A percentile compares a stretch with the other conserved stretches of the same genome.
Evolutionary conservation across 257 asterid species (phyloP).

Genomic region (Gentiana dahurica): DNA sequence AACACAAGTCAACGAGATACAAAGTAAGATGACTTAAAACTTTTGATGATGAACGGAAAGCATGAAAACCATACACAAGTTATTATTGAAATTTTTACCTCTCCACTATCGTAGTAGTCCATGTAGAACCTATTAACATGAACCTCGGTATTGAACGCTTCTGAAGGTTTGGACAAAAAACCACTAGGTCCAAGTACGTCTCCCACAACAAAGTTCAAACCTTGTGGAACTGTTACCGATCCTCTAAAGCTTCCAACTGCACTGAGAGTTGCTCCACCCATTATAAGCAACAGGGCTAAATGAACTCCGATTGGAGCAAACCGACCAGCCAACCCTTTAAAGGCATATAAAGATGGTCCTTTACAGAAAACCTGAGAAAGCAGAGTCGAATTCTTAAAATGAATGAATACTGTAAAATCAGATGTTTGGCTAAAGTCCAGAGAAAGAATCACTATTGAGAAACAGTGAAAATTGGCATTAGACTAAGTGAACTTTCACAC

Average conservation of each 20-base stretch:
- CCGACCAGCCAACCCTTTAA: conserved; percentile 71
- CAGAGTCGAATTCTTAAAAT: neutral
- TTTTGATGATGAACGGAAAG: neutral
- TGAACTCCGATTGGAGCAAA: conserved; percentile 90
- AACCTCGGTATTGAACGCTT: conserved; percentile 77
- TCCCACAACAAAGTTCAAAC: conserved; percentile 69
- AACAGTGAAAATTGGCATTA: too few species aligned
- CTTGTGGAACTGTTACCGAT: conserved; percentile 74
- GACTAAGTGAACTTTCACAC: too few species aligned
- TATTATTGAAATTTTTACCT: conserved; percentile 28
- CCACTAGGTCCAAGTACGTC: conserved; percentile 56
- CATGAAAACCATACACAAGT: neutral
- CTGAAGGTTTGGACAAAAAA: conserved; percentile 63
- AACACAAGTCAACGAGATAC: conserved; percentile 11
- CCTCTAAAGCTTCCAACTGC: conserved; percentile 80
- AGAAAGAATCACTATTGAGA: too few species aligned
- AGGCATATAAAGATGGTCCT: conserved; percentile 81
- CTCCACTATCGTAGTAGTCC: conserved; percentile 84
- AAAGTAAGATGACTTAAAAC: neutral
- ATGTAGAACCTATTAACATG: conserved; percentile 63
- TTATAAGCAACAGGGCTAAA: conserved; percentile 57
- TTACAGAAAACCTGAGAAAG: conserved; percentile 53
- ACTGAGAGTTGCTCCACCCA: conserved; percentile 89
- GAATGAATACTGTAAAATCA: too few species aligned
- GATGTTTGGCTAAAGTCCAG: too few species aligned